Evolutionary conservation across 148 eudicot genomes (phyloP), one percentile per base, ranked within the genome.

Genomic region (Dysphania ambrosioides): DNA sequence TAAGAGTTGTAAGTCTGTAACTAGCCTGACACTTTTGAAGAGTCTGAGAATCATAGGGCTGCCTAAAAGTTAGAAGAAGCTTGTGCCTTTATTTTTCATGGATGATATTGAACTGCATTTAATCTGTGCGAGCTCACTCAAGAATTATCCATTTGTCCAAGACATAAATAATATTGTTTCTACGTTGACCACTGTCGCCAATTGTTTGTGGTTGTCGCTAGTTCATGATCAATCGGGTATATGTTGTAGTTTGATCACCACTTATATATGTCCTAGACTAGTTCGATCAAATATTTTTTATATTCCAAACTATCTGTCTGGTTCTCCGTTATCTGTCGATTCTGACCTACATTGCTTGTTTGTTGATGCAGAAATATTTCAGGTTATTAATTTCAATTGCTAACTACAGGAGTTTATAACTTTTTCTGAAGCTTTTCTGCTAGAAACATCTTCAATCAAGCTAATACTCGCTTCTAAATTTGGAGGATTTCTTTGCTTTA

Each of bases 371-470:
- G 51, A 72, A 27, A 58, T 36, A 18, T 31, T 21, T 69, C 15
- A 47, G 40, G 36, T 41, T 55, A 24, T 66, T 18, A 26, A 32
- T 64, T 38, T 65, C 40, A 44, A 2, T 38, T 44, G 60, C 34
- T 19, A 19, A 10, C 38, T 72, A 24, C 56, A 55, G 67, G 61
- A 24, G 11, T 38, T 26, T 49, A 56, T 66, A 57, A 16, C 27
- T 21, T 56, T 27, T 42, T 27, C 40, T 16, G 57, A 68, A 63
- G 77, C 26, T 36, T 58, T 68, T 64, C 36, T n/a, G 62, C 62
- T 11, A 23, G 53, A 59, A 31, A 66, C 66, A 40, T 57, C 51
- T 78, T 47, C 35, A 8, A 55, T 42, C 51, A 40, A 63, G 51
- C 77, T 35, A 67, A 61, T 11, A 35, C 36, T 44, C 38, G 51